Evolutionary conservation across 768 basidiomycete genomes (phyloP), one percentile per base, ranked within the genome.

Genomic region (Strobilomyces echinocephalus): DNA sequence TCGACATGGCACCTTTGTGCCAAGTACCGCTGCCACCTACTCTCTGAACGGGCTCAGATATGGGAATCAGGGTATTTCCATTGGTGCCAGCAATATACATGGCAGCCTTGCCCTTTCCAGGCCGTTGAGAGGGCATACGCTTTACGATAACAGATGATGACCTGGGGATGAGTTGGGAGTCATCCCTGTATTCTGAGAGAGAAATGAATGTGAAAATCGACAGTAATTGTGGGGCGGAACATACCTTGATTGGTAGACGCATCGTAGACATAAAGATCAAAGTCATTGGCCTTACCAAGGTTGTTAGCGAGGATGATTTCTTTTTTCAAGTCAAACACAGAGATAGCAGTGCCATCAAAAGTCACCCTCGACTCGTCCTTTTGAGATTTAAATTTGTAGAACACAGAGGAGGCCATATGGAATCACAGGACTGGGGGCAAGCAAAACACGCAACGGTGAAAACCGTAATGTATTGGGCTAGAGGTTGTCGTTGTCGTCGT

Each of bases 331-430:
- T 99, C 97, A 79, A 97, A 98, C 63, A 98, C 93, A 66, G 94
- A 94, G 68, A 99, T 98, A 58, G 93, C 92, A 61, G 95, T 97
- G 66, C 97, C 97, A 69, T 99, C 95, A 77, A 99, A 97, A 50
- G 91, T 87, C 71, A 99, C 85, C 68, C 93, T 79, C 53, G 93
- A 94, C 73, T 98, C 95, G 76, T 90, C 86, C 76, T 81, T 91
- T 70, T 91, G 87, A 61, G 93, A 93, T 71, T 85, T 91, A 86
- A 97, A 99, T 75, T 88, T 89, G 85, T 95, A 97, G 76, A 93
- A 97, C 69, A 97, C 92, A 74, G 91, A 93, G 67, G 94, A 95
- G 65, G 90, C 83, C 91, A 88, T 88, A 24, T 24, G 24, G 57
- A 50, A 30, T 30, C 49, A 59, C 56, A 61, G 40, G 39, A 54